These are phyloP conservation scores for Diaporthe vaccinii DNA, from an alignment of 2,329 filamentous ascomycete species.

Conservation along the genomic window DNA sequence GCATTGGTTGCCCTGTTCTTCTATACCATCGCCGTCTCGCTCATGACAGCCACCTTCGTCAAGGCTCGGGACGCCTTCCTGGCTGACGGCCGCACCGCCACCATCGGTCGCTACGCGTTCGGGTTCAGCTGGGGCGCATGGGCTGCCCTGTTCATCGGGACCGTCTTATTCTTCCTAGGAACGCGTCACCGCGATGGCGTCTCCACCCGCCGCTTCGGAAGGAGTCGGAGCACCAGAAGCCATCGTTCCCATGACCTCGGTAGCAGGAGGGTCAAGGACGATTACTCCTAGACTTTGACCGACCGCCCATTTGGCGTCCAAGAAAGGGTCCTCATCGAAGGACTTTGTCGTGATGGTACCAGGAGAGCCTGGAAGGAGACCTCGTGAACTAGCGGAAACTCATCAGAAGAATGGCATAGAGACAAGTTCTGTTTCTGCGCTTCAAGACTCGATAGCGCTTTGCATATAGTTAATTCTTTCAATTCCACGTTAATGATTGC, in stretches of 20 bases:
- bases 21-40: conserved; percentile 73
- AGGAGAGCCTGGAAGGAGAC: neutral
- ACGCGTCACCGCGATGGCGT: conserved; percentile 57
- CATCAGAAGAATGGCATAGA: neutral
- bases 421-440: neutral
- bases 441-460: neutral
- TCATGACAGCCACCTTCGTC: conserved; percentile 84
- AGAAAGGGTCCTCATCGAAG: neutral
- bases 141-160: conserved; percentile 75
- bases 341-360: neutral
- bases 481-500: neutral
- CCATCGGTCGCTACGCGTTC: conserved; percentile 77
- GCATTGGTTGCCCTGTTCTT: conserved; percentile 75
- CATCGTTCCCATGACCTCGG: conserved; percentile 68
- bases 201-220: conserved; percentile 50
- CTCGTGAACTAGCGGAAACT: neutral
- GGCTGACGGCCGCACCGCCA: conserved; percentile 66
- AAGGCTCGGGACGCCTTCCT: conserved; percentile 77
- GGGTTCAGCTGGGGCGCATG: conserved; percentile 83
- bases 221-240: conserved; percentile 63
- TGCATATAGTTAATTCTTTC: conserved; percentile 8
- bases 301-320: neutral
- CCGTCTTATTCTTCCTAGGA: conserved; percentile 76
- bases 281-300: conserved; percentile 66
- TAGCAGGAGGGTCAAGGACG: conserved; percentile 76